Conservation (phyloP, 2,329 filamentous ascomycete genomes). For the Berkeleyomyces basicola region DNA sequence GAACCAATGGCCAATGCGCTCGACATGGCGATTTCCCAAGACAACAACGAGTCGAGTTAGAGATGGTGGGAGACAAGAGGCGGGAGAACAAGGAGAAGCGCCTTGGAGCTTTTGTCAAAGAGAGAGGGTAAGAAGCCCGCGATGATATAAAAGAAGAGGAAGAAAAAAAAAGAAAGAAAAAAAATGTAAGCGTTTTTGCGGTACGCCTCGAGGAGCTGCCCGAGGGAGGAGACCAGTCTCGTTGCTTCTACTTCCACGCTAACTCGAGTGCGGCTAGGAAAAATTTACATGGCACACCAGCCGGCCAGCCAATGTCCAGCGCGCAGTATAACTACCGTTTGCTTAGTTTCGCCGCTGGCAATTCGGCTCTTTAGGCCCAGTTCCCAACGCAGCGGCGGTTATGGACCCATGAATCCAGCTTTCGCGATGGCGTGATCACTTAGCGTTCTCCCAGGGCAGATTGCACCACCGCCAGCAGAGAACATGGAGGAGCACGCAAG, state of each 20-base stretch:
- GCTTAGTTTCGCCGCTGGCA: not conserved
- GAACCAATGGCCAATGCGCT: constrained; percentile 12
- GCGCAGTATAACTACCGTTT: not conserved
- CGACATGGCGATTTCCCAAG: constrained; percentile 12
- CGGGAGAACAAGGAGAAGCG: not conserved
- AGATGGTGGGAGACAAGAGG: constrained; percentile 18
- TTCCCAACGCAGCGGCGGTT: not conserved
- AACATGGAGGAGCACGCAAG: constrained; percentile 1
- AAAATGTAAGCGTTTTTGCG: constrained; percentile 8
- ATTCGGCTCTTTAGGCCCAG: not conserved
- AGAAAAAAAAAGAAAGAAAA: constrained; percentile 5
- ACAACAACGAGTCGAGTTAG: constrained; percentile 10
- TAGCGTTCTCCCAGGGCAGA: constrained; percentile 12
- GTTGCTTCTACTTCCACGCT: not conserved
- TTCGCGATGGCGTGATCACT: constrained; percentile 14
- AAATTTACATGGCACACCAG: not conserved
- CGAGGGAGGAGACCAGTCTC: not conserved
- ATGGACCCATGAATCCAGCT: constrained; percentile 5
- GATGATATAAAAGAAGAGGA: constrained; percentile 5
- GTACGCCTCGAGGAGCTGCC: not conserved
- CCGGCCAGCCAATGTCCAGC: not conserved
- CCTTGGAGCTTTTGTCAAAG: not conserved
- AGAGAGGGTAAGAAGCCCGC: constrained; percentile 2
- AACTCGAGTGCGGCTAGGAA: not conserved
- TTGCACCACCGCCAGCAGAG: constrained; percentile 13